phyloP scores from a whole-genome alignment of 768 basidiomycete genomes.

The Porphyrellus cyaneotinctus region DNA sequence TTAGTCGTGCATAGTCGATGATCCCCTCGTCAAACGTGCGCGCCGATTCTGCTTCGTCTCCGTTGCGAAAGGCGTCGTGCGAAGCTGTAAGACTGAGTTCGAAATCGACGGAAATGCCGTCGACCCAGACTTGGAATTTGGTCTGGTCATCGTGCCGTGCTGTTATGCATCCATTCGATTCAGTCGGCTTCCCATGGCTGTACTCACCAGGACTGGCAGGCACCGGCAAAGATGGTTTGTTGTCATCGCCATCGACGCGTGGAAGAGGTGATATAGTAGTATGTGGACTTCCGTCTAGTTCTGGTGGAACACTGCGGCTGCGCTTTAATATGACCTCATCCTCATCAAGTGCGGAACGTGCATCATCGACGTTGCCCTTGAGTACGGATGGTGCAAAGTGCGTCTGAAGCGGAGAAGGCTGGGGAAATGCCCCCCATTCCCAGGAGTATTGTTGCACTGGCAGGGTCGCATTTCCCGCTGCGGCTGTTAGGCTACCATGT shows the following conservation, averaged over 20 bases:
- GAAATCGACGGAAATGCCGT: constrained; percentile 58
- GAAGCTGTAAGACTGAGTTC: constrained; percentile 63
- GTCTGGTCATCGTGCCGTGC: constrained; percentile 58
- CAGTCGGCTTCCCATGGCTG: constrained; percentile 31
- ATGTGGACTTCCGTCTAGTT: constrained; percentile 42
- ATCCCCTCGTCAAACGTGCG: constrained; percentile 55
- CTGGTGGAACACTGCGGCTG: constrained; percentile 57
- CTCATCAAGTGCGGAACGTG: constrained; percentile 13
- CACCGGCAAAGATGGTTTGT: constrained; percentile 10
- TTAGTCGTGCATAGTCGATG: constrained; percentile 60
- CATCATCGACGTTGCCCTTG: constrained; percentile 17
- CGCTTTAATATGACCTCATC: constrained; percentile 34
- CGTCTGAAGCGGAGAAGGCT: constrained; percentile 61
- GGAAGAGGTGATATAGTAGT: constrained; percentile 22
- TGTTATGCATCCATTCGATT: constrained; percentile 53
- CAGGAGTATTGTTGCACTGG: constrained; percentile 73
- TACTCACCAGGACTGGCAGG: constrained; percentile 1
- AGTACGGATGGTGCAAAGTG: constrained; percentile 35
- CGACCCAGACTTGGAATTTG: constrained; percentile 60
- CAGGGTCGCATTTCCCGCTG: constrained; percentile 12
- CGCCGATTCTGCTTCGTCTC: constrained; percentile 52
- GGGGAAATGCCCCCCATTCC: constrained; percentile 93
- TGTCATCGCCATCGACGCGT: constrained; percentile 18
- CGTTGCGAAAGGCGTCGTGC: constrained; percentile 27
- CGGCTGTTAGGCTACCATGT: constrained; percentile 2